Base-by-base conservation (phyloP, 2,329 filamentous ascomycete species). In the Sarocladiaceae sp. region DNA sequence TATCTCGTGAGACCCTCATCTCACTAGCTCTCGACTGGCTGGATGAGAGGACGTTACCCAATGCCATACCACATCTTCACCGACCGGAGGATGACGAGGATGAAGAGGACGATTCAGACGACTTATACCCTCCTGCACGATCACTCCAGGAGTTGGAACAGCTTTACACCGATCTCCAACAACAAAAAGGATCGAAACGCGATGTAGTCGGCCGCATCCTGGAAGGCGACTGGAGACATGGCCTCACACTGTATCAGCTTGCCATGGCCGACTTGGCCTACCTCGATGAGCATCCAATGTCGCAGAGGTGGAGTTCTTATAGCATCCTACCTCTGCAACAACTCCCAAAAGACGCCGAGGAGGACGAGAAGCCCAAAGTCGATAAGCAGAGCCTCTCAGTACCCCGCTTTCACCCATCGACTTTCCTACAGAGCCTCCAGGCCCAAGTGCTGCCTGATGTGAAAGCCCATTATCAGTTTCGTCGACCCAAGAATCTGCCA, bases 401-500 rank as follows among this genome's bases (percentile, higher is more conserved):
- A 47, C 89, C 90, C 11, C 83, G 86, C 15, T 89, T 94, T 61
- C 88, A 95, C 61, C 87, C 89, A 1, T 83, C 87, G 4, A 88
- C 86, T 0, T 96, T 96, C 65, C 74, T 95, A 33, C 81, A 82
- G 57, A 87, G 86, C 58, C 79, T 96, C 2, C 87, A 92, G 58
- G 75, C 76, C 36, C 85, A 92, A 62, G 79, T 91, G 17, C 75
- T 89, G 1, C 88, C 90, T 1, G 79, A 94, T 54, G 81, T 92
- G 59, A 95, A 94, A 66, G 87, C 88, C 4, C 88, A 95, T 67
- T 94, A 90, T 66, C 86, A 89, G 59, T 81, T 94, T 55, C 84
- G 87, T 58, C 81, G 86, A n/a, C 86, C 88, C 51, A 76, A 79
- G 51, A 75, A 77, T 1, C 73, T 87, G n/a, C 82, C 88, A 0